Conservation (phyloP, 192 early-diverging fungal species). For the Coemansia sp. region DNA sequence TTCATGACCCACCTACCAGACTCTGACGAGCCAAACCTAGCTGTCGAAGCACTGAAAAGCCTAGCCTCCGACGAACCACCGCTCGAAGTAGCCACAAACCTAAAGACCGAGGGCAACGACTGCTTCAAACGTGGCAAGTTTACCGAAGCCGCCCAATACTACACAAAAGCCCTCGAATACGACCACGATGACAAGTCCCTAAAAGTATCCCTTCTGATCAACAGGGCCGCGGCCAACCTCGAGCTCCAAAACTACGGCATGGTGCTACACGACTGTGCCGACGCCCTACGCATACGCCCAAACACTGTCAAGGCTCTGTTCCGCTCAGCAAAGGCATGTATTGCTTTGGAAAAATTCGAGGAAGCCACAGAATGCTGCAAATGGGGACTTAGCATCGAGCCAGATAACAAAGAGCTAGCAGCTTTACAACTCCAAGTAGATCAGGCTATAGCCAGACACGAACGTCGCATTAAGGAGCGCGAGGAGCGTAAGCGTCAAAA, state of each 20-base stretch:
- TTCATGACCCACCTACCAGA: slow-evolving; percentile 88
- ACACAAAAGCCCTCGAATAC: slow-evolving; percentile 83
- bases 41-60: slow-evolving; percentile 80
- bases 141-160: slow-evolving; percentile 79
- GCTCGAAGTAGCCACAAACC: slow-evolving; percentile 88
- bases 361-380: slow-evolving; percentile 89
- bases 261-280: slow-evolving; percentile 88
- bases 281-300: slow-evolving; percentile 73
- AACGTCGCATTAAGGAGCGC: slow-evolving; percentile 29
- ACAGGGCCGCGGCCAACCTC: slow-evolving; percentile 92
- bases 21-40: slow-evolving; percentile 66
- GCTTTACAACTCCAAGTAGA: slow-evolving; percentile 39
- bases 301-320: slow-evolving; percentile 93
- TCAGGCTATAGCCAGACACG: slow-evolving; percentile 6
- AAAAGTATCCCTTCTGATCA: slow-evolving; percentile 79
- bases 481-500: slow-evolving; percentile 49
- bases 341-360: slow-evolving; percentile 74
- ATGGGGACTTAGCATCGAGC: slow-evolving; percentile 70
- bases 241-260: slow-evolving; percentile 84
- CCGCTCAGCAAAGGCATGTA: slow-evolving; percentile 83
- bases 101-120: slow-evolving; percentile 97
- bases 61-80: slow-evolving; percentile 92
- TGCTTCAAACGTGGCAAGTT: slow-evolving; percentile 79
- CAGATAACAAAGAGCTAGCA: slow-evolving; percentile 58
- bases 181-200: slow-evolving; percentile 74